phyloP scores from a whole-genome alignment of 352 stramenopile species.

The Pythium monospermum region DNA sequence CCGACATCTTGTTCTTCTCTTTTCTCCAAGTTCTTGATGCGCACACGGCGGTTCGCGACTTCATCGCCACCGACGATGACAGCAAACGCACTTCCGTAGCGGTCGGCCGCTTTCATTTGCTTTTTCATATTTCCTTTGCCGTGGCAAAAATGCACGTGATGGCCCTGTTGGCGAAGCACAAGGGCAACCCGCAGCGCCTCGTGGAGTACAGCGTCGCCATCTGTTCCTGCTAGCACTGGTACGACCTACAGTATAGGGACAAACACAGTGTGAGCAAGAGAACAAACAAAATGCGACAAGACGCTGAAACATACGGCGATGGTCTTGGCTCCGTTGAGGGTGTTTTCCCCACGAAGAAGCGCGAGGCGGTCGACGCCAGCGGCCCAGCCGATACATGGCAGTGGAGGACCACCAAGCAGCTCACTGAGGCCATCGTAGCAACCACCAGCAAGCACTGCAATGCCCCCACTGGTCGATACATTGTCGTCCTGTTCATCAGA shows the following conservation, averaged over 20 bases:
- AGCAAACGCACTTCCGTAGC: constrained; percentile 56
- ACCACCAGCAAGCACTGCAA: constrained; percentile 77
- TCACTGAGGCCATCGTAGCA: constrained; percentile 79
- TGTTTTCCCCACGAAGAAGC: constrained; percentile 39
- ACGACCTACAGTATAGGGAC: constrained; percentile 39
- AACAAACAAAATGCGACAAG: not conserved
- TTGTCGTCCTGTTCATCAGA: constrained; percentile 12
- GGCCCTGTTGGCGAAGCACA: constrained; percentile 52
- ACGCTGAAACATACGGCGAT: constrained; percentile 39
- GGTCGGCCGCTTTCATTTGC: constrained; percentile 82
- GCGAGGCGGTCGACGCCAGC: constrained; percentile 77
- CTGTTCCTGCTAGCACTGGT: constrained; percentile 42
- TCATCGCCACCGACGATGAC: constrained; percentile 75
- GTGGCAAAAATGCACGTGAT: constrained; percentile 82
- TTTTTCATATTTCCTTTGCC: constrained; percentile 80
- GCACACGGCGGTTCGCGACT: constrained; percentile 49
- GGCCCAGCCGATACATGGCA: constrained; percentile 79
- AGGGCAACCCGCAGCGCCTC: constrained; percentile 63
- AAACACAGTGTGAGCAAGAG: not conserved
- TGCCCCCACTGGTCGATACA: constrained; percentile 41
- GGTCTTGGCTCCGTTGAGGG: constrained; percentile 17
- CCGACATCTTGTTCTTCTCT: constrained; percentile 49
- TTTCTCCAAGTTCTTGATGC: constrained; percentile 73
- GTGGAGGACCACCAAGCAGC: constrained; percentile 50
- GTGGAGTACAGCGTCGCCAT: constrained; percentile 43